Evolutionary conservation across 2,329 filamentous ascomycete species (phyloP), one percentile per base, ranked within the genome.

Genomic region (Monosporascus ibericus): DNA sequence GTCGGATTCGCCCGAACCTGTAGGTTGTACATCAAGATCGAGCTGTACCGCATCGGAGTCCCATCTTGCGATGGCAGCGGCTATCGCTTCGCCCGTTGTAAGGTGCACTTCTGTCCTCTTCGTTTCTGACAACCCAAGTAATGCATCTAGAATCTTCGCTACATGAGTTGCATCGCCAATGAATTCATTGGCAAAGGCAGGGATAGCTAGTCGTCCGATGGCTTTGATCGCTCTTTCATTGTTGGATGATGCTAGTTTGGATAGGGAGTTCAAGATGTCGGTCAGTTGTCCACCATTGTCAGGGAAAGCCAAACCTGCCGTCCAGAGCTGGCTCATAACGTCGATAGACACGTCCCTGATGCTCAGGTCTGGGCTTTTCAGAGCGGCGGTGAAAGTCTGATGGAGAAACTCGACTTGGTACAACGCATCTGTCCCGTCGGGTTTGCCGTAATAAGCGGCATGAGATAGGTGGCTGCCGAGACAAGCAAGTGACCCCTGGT

Each of bases 91-190:
- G 15, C 94, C 94, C 27, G 95, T 84, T 0, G 90, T 83, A 65
- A 99, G 96, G 56, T 96, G 92, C 1, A 92, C 80, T 67, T 97
- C 92, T 0, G 88, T 82, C 60, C 91, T 87, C 60, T 89, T 89
- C 44, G 94, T 82, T 65, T 96, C 91, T 61, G 95, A 87, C 3
- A 97, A 75, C 9, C 78, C 78, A 65, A 92, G 88, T 0, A 97
- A 73, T 27, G 81, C 83, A 11, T 83, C 77, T 14, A 90, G 70
- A 6, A 95, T 80, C 9, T 76, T 71, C 2, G 71, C 71, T 1
- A 88, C 68, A 1, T 70, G 61, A 58, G 62, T 64, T 2, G 68
- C 62, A 2, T 70, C 65, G 1, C 62, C 61, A 4, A 65, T 58
- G 0, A 64, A 59, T 40, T 75, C 68, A 36, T 79, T 73, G 6